Conservation (phyloP, 2,329 filamentous ascomycete genomes). For the Fusarium xyrophilum region DNA sequence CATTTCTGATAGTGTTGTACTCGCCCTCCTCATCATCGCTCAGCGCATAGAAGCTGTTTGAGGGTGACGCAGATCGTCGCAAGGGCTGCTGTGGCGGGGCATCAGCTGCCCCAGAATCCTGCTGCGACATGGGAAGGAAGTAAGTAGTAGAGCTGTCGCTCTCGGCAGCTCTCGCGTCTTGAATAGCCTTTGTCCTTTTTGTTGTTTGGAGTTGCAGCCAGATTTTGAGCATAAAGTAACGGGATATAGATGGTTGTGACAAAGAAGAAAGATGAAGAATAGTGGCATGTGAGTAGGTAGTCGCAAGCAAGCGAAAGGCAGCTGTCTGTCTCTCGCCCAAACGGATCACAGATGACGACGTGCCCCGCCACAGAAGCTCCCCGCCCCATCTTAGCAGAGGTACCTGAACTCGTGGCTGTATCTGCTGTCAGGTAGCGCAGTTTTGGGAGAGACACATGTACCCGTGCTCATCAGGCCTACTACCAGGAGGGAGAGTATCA, state of each 20-base stretch:
- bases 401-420: constrained; percentile 11
- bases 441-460: constrained; percentile 11
- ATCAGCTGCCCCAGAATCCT: constrained; percentile 31
- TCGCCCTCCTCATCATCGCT: constrained; percentile 96
- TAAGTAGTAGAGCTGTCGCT: constrained; percentile 4
- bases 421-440: not conserved
- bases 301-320: constrained; percentile 10
- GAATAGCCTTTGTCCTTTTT: not conserved
- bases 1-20: constrained; percentile 91
- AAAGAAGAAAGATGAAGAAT: not conserved
- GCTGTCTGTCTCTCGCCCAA: constrained; percentile 31
- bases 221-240: not conserved
- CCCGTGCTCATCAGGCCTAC: constrained; percentile 1
- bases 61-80: constrained; percentile 68
- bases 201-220: not conserved
- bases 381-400: constrained; percentile 18
- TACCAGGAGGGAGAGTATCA: constrained; percentile 13
- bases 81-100: constrained; percentile 39
- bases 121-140: constrained; percentile 33
- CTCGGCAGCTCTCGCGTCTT: not conserved
- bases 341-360: constrained; percentile 38
- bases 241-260: constrained; percentile 6
- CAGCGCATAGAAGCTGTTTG: constrained; percentile 91
- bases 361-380: constrained; percentile 34
- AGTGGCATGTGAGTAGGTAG: constrained; percentile 30